These are phyloP conservation scores for Alternaria triticina DNA, from an alignment of 2,329 filamentous ascomycete species.

Conservation along the genomic window DNA sequence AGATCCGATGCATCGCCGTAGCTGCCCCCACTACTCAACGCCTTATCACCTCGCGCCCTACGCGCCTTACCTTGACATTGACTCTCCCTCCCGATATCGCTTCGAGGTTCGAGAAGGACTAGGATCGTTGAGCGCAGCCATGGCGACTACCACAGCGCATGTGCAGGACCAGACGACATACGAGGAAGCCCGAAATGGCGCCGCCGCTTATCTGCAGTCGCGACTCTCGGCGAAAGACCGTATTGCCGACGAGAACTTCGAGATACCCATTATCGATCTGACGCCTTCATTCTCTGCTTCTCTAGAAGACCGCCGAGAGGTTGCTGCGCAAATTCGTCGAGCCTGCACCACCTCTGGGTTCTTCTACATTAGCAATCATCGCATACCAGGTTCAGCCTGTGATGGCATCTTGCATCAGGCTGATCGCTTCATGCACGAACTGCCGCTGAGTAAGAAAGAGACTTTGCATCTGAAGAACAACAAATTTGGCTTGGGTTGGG, in stretches of 20 bases:
- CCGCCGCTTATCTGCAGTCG: slow-evolving; percentile 46
- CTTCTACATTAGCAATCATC: slow-evolving; percentile 52
- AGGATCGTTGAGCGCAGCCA: background rate
- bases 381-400: slow-evolving; percentile 35
- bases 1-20: slow-evolving; percentile 21
- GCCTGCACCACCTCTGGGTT: slow-evolving; percentile 52
- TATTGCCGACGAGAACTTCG: slow-evolving; percentile 31
- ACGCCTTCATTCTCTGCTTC: slow-evolving; percentile 43
- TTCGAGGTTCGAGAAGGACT: background rate
- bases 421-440: slow-evolving; percentile 44
- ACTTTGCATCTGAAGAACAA: slow-evolving; percentile 49
- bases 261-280: slow-evolving; percentile 49
- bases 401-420: slow-evolving; percentile 46
- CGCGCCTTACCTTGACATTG: background rate
- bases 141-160: background rate
- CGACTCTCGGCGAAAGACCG: slow-evolving; percentile 30
- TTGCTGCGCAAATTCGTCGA: slow-evolving; percentile 48
- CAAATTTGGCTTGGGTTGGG: slow-evolving; percentile 51
- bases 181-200: slow-evolving; percentile 43
- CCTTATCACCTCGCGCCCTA: slow-evolving; percentile 2
- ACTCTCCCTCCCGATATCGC: background rate
- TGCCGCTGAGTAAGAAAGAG: slow-evolving; percentile 46
- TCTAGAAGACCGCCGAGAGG: slow-evolving; percentile 39
- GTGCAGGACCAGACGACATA: slow-evolving; percentile 40
- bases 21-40: background rate